These are phyloP conservation scores for Pythium utonaiense DNA, from an alignment of 352 stramenopile genomes.

Conservation along the genomic window DNA sequence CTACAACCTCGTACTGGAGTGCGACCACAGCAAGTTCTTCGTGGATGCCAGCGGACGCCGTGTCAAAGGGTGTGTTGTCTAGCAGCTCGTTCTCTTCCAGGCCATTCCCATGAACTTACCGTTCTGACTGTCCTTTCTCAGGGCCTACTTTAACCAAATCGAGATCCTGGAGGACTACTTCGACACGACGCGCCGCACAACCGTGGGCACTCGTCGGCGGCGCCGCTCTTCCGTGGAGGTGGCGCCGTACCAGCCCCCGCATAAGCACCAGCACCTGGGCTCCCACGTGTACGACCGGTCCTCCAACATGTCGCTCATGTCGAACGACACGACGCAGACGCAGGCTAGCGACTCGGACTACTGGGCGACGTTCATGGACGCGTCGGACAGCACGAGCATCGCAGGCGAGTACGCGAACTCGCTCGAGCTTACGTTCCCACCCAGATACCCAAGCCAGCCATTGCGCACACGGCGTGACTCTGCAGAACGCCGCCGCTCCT, in stretches of 20 bases:
- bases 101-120: no score
- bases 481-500: slow-evolving; percentile 13
- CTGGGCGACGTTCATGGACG: slow-evolving; percentile 18
- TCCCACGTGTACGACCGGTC: slow-evolving; percentile 17
- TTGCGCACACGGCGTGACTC: slow-evolving; percentile 11
- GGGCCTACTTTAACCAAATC: slow-evolving; percentile 42
- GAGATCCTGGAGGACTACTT: slow-evolving; percentile 69
- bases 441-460: slow-evolving; percentile 1
- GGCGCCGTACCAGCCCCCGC: slow-evolving; percentile 15
- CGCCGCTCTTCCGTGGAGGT: slow-evolving; percentile 20
- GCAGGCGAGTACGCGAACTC: slow-evolving; percentile 4
- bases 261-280: slow-evolving; percentile 19
- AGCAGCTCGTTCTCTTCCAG: no score
- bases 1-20: slow-evolving; percentile 77
- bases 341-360: slow-evolving; percentile 19
- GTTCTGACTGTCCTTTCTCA: neutral
- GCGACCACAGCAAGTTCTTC: slow-evolving; percentile 64
- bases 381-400: neutral
- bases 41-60: slow-evolving; percentile 49
- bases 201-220: slow-evolving; percentile 11
- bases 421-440: slow-evolving; percentile 16
- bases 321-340: slow-evolving; percentile 19
- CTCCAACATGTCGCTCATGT: slow-evolving; percentile 28
- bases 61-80: slow-evolving; percentile 36
- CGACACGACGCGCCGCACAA: slow-evolving; percentile 14